These are phyloP conservation scores for Castanea crenata DNA, from an alignment of 306 rosid genomes.

Conservation along the genomic window DNA sequence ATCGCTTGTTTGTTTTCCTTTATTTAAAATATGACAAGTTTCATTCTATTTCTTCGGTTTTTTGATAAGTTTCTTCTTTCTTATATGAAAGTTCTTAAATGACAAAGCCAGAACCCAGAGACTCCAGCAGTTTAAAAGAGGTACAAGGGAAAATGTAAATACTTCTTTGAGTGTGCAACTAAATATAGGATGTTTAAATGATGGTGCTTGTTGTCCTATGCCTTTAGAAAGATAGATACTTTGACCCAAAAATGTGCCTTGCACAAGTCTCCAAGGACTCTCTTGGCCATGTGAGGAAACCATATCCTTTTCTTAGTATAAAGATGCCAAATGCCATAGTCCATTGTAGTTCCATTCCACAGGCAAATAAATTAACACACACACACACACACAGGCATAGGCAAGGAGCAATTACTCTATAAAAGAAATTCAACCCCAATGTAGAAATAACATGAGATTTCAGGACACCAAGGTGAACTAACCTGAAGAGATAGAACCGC, in stretches of 20 bases:
- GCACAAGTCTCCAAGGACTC: not conserved
- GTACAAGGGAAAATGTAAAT: not conserved
- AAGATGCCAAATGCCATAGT: not conserved
- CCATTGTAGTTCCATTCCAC: not conserved
- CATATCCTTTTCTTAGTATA: not conserved
- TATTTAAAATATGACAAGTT: not conserved
- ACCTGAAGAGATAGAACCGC: conserved; percentile 92
- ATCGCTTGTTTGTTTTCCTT: not conserved
- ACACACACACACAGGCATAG: conserved; percentile 11
- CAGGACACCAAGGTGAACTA: conserved; percentile 23
- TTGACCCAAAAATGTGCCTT: not conserved
- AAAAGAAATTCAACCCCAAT: conserved; percentile 15
- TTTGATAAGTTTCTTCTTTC: not conserved
- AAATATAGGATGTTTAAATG: not conserved
- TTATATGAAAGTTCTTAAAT: not conserved
- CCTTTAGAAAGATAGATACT: not conserved
- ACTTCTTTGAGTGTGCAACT: not conserved
- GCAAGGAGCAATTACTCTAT: not conserved
- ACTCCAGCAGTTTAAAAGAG: not conserved
- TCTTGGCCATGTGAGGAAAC: not conserved
- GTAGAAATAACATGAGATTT: conserved; percentile 8
- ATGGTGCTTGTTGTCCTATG: not conserved
- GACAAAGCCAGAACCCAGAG: not conserved
- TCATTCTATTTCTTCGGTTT: too few species aligned
- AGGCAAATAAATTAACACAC: not conserved